Evolutionary conservation across 2,329 filamentous ascomycete species (phyloP).

Genomic region (Aspergillus nomiae): DNA sequence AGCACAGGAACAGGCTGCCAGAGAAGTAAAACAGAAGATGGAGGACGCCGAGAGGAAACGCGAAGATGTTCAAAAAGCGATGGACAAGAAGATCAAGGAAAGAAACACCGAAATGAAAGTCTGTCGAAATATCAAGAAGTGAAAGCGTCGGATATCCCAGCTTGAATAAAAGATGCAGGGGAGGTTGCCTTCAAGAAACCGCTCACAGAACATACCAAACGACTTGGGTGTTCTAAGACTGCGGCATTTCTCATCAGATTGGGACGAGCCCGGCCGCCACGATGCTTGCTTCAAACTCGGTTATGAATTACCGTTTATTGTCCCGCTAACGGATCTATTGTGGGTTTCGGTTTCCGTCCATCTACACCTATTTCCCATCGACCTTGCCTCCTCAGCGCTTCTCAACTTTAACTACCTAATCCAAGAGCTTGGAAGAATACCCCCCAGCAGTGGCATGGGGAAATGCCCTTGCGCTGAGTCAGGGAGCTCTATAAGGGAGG

Average conservation of each 20-base stretch:
- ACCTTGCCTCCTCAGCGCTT: neutral
- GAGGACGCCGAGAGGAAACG: conserved; percentile 41
- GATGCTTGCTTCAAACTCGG: neutral
- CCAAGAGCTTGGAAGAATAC: neutral
- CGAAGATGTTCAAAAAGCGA: conserved; percentile 41
- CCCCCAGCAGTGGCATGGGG: neutral
- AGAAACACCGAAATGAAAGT: conserved; percentile 46
- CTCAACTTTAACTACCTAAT: neutral
- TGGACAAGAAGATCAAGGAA: conserved; percentile 47
- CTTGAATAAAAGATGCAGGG: neutral
- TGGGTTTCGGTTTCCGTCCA: neutral
- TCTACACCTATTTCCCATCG: neutral
- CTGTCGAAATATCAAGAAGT: conserved; percentile 45
- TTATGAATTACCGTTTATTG: neutral
- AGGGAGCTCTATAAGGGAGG: neutral
- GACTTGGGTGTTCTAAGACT: neutral
- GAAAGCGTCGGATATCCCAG: conserved; percentile 31
- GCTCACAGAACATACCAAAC: neutral
- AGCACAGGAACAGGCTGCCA: conserved; percentile 40
- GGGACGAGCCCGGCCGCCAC: neutral
- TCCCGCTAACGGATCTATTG: neutral
- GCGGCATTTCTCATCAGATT: neutral
- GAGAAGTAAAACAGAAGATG: conserved; percentile 40
- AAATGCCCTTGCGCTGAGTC: neutral
- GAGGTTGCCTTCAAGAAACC: neutral